Evolutionary conservation across 768 basidiomycete genomes (phyloP), one percentile per base, ranked within the genome.

Genomic region (Lyophyllum atratum): DNA sequence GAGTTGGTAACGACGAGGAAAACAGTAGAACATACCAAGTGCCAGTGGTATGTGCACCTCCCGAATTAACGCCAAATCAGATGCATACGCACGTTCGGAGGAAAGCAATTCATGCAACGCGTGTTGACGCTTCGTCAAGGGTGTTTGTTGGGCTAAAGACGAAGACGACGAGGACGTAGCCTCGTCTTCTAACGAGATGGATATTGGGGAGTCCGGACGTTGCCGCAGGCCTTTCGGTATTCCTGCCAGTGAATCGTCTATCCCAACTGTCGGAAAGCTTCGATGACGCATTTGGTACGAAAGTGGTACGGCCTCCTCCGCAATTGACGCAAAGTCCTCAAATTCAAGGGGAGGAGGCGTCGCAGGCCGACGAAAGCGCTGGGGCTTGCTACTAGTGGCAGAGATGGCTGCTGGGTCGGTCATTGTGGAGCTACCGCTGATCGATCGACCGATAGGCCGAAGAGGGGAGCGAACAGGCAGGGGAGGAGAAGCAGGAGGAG

Each of bases 41-140:
- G 91, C 92, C 51, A 92, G 72, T 6, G 90, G 90, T 39, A 93
- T 85, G 63, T 93, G 87, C 24, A 93, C 80, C 58, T 90, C 86
- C 52, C 86, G 80, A 59, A 93, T 85, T 52, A 93, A 76, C 15
- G 86, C 87, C 25, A 94, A 77, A 76, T 93, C 92, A n/a, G 85
- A 85, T 12, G 92, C 87, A 70, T 93, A 93, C 1, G 89, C 87
- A 25, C 89, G 78, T 66, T 94, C 92, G 21, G 89, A 90, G 11
- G 87, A 84, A 44, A 93, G 79, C 25, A 94, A 72, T 61, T 94
- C 92, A 49, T 84, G 81, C 21, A 93, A 74, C 9, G 91, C 91
- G 68, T 93, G 88, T 22, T 84, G 80, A 34, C 92, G 82, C 72
- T 93, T 93, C 25, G 86, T 80, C 65, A 85, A 76, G 21, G 72